A percentile compares a stretch with the other conserved stretches of the same genome.
These are phyloP conservation scores for Diddensiella transvaalensis DNA, from an alignment of 805 yeast species.

Conservation along the genomic window DNA sequence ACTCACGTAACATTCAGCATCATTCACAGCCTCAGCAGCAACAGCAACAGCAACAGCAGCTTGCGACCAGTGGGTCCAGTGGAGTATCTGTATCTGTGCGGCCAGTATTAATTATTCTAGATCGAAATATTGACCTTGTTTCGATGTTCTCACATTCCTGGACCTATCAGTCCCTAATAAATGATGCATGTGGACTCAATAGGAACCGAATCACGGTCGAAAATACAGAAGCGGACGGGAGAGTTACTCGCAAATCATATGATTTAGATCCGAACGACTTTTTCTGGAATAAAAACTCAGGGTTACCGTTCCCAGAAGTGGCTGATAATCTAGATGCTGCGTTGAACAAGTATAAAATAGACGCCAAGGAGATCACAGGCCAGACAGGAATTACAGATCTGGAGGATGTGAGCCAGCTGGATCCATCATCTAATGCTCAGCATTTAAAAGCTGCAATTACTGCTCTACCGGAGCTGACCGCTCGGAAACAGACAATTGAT, in stretches of 20 bases:
- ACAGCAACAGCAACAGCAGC: conserved; percentile 12
- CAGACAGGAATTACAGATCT: conserved; percentile 70
- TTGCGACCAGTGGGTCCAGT: conserved; percentile 11
- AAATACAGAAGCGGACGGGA: conserved; percentile 30
- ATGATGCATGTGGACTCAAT: conserved; percentile 80
- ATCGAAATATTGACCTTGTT: conserved; percentile 83
- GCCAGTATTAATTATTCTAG: conserved; percentile 76
- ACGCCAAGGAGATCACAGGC: conserved; percentile 80
- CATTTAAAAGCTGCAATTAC: conserved; percentile 68
- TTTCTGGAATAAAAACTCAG: conserved; percentile 83
- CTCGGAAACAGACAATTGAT: conserved; percentile 82
- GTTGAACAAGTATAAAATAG: conserved; percentile 73
- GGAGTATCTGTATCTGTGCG: conserved; percentile 46
- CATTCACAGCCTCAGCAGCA: conserved; percentile 5
- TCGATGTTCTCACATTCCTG: conserved; percentile 96
- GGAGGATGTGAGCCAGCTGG: conserved; percentile 61
- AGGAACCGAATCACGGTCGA: conserved; percentile 57
- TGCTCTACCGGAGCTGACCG: conserved; percentile 86
- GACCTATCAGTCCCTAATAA: conserved; percentile 95
- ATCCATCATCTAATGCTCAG: conserved; percentile 33
- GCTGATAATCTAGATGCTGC: conserved; percentile 93
- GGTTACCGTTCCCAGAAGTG: conserved; percentile 96
- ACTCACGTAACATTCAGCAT: conserved; percentile 37
- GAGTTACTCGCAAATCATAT: conserved; percentile 50
- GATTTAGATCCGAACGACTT: conserved; percentile 93